Evolutionary conservation across 2,329 filamentous ascomycete genomes (phyloP), one percentile per base, ranked within the genome.

Genomic region (Botrytis fabae): DNA sequence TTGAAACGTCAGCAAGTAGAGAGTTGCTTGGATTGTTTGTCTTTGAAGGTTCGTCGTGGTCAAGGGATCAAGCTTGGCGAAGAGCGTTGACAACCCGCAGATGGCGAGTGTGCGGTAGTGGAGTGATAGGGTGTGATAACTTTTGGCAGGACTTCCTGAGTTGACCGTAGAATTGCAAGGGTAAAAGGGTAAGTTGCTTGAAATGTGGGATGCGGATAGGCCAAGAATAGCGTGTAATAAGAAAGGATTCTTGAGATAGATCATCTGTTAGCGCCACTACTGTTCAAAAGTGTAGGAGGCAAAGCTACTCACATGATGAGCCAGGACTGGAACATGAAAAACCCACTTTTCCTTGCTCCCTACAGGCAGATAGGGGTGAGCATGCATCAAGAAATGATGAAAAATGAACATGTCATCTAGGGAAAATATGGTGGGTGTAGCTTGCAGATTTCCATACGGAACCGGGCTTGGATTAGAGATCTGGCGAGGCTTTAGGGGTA

Each of bases 301-400:
- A 8, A 25, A 35, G 35, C 12, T 42, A 70, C 68, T 54, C 18
- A 62, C 57, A 38, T 70, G 57, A 62, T 70, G 57, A 42, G 57
- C 68, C 40, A 62, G 68, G 9, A 61, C 16, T 8, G 57, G 57
- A 63, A 70, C 16, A 51, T 70, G 22, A 18, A 44, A 16, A 46
- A 51, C 32, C 57, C 59, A 62, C 42, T n/a, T 62, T 10, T 35
- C n/a, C 10, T 32, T 48, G 16, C 69, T 54, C 16, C 69, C 42
- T 9, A 70, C 59, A 2, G 69, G 59, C 14, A 63, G 35, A 54
- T 70, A 46, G 7, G 59, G 57, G 22, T 62, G 69, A 28, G 54
- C 42, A 63, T 44, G 7, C 28, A 70, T 44, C 18, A 62, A 20
- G 51, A 70, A 63, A 63, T 70, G 59, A 70, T 62, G 69, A 32